Base-by-base conservation (phyloP, 2,329 filamentous ascomycete genomes). In the Venturia nashicola region DNA sequence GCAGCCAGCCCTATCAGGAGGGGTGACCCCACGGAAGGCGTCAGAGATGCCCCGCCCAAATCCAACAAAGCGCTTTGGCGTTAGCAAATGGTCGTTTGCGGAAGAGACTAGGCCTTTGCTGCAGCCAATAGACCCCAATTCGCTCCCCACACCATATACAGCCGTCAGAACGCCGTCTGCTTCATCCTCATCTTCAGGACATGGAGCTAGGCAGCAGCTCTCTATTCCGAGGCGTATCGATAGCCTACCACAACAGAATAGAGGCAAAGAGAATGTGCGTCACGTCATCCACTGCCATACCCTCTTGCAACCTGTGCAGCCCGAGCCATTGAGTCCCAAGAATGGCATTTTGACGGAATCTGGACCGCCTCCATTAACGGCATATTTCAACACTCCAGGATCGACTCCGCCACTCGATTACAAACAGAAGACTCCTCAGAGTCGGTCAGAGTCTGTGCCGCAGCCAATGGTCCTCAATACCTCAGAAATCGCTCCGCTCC, bases 41-140 rank as follows among this genome's bases (percentile, higher is more conserved):
- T 57, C 51, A 34, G 51, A 57, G 32, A 34, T 36, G 32, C 14
- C 51, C 18, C 51, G 51, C 5, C 51, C 51, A 9, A 34, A 57
- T 8, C 51, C 51, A 20, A 27, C 34, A 6, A 57, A 57, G 51
- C 51, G 51, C 27, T 57, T 57, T 57, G 51, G 51, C 5, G 32
- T 57, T 7, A 57, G 51, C 51, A 36, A 57, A 57, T 57, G 51
- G 51, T 57, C 51, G 32, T 57, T 57, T n/a, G 51, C 51, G 7
- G 51, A 57, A 36, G 51, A 57, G 4, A 36, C 51, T 2, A 57
- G 18, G 51, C 51, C 51, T 5, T 57, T 57, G 51, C 23, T 57
- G 51, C 27, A 57, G 46, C 46, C 20, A 23, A 27, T 51, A 27
- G 46, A 51, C 6, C 20, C 9, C 20, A 51, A 51, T 27, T 14